A percentile compares a stretch with the other conserved stretches of the same genome.
These are phyloP conservation scores for Paraphaeosphaeria minitans DNA, from an alignment of 2,329 filamentous ascomycete genomes.

Conservation along the genomic window DNA sequence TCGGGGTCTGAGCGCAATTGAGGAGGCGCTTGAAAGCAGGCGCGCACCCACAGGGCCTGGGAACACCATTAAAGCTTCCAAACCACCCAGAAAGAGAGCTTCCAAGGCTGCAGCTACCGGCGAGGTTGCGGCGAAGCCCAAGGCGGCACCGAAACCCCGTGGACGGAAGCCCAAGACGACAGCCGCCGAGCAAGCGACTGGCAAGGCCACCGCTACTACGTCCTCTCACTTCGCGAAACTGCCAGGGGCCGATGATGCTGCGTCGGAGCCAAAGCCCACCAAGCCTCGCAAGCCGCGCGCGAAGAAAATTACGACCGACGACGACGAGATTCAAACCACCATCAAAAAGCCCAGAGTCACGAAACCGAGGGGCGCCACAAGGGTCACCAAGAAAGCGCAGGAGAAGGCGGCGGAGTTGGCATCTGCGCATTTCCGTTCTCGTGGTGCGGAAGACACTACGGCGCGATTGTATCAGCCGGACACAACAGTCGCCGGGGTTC, in stretches of 20 bases:
- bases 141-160: constrained; percentile 30
- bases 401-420: constrained; percentile 23
- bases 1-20: constrained; percentile 1
- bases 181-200: background rate
- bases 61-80: constrained; percentile 13
- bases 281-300: constrained; percentile 39
- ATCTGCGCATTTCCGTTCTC: constrained; percentile 28
- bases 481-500: background rate
- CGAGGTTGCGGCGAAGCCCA: constrained; percentile 14
- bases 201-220: constrained; percentile 17
- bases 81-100: constrained; percentile 25
- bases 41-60: constrained; percentile 10
- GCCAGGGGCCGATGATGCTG: background rate
- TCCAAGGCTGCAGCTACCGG: constrained; percentile 17
- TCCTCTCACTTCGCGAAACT: constrained; percentile 28
- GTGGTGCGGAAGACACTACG: constrained; percentile 8
- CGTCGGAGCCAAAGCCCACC: constrained; percentile 24
- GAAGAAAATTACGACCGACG: constrained; percentile 31
- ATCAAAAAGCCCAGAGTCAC: constrained; percentile 30
- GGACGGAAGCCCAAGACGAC: constrained; percentile 29
- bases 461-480: background rate
- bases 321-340: constrained; percentile 25
- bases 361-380: constrained; percentile 25
- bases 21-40: constrained; percentile 2
- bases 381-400: constrained; percentile 18